Conservation (phyloP, 805 yeast genomes). For the Millerozyma miso region DNA sequence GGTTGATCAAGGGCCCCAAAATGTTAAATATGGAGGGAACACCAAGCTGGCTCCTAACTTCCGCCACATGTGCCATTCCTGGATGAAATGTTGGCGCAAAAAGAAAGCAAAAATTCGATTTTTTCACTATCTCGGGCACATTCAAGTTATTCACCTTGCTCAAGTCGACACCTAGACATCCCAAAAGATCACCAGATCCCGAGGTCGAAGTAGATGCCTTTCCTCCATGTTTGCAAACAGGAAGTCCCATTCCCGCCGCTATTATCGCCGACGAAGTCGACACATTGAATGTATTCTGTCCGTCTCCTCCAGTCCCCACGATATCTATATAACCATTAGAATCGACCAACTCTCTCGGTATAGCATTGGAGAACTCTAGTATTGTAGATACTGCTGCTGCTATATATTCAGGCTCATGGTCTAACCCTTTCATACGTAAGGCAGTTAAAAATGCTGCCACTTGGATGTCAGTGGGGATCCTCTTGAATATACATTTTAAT, state of each 20-base stretch:
- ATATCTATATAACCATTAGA: constrained; percentile 68
- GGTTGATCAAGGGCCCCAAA: constrained; percentile 90
- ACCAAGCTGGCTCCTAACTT: constrained; percentile 72
- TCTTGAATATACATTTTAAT: constrained; percentile 55
- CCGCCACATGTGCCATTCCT: constrained; percentile 81
- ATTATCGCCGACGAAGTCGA: constrained; percentile 93
- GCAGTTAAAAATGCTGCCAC: constrained; percentile 77
- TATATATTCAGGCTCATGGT: constrained; percentile 74
- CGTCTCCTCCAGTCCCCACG: constrained; percentile 99
- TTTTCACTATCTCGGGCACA: constrained; percentile 54
- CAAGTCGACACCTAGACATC: constrained; percentile 78
- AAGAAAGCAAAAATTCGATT: constrained; percentile 58
- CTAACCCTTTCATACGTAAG: constrained; percentile 67
- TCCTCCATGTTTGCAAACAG: constrained; percentile 94
- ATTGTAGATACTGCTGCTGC: constrained; percentile 83
- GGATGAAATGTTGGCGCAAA: constrained; percentile 95
- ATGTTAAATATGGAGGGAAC: constrained; percentile 93
- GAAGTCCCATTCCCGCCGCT: constrained; percentile 81
- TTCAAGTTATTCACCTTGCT: constrained; percentile 59
- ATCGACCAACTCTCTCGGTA: constrained; percentile 44
- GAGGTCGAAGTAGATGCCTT: constrained; percentile 91
- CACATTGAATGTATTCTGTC: constrained; percentile 94
- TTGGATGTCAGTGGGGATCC: constrained; percentile 63
- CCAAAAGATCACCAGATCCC: constrained; percentile 89
- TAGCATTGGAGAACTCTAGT: constrained; percentile 55